Evolutionary conservation across 495 filamentous ascomycete genomes (phyloP), one percentile per base, ranked within the genome.

Genomic region (Penicillium ochrochloron): DNA sequence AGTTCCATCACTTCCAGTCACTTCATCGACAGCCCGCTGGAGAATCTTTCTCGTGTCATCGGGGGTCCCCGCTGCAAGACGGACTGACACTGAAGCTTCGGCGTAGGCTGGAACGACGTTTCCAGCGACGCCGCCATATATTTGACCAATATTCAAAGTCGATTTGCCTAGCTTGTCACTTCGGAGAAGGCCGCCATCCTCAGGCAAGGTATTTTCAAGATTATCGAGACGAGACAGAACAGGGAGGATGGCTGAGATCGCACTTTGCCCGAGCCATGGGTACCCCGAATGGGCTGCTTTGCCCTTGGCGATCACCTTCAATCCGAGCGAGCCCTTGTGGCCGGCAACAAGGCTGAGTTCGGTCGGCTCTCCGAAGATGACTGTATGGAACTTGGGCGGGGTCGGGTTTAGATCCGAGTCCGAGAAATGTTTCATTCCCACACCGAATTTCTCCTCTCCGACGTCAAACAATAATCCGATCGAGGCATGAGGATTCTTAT

Each of bases 321-420:
- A 84, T 4, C 70, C 71, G 2, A 88, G 62, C 41, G 84, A 84
- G 0, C 92, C 92, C 69, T 97, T 97, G 77, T 97, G 93, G 0
- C 93, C 93, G 50, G 88, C 84, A 0, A 90, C 92, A 33, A 97
- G 89, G 70, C 88, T 90, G 60, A 88, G 82, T 66, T 94, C 91
- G 0, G 93, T 97, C 14, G 93, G 93, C 70, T 97, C 93, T 50
- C 80, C 93, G 67, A 96, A 97, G 70, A 97, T 89, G 65, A 91
- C 86, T 3, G 90, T 82, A 54, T 85, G 79, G 76, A 85, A 87
- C 23, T 12, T 57, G 5, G 53, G 27, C 39, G 41, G 53, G 0
- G 58, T 52, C 8, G 63, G 73, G 35, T 72, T 70, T 9, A 78
- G 65, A 4, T 52, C 48, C 12, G 48, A 52, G 25, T 52, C 14